Evolutionary conservation across 805 yeast genomes (phyloP), one percentile per base, ranked within the genome.

Genomic region (Starmera quercuum): DNA sequence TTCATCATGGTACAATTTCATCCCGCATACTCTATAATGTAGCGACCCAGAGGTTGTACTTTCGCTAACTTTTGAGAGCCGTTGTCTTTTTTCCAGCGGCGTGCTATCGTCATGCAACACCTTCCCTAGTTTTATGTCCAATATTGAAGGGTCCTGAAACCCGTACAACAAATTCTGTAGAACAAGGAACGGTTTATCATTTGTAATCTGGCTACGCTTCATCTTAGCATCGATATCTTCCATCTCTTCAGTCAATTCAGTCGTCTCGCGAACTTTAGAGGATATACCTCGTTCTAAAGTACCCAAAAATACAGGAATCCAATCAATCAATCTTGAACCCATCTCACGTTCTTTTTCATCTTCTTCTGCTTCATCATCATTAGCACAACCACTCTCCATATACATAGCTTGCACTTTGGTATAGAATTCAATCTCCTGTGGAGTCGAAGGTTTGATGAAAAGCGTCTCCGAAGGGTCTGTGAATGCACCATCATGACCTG

Each of bases 401-500:
- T 29, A 35, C 12, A 33, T 32, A 16, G 36, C 38, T 39, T 57
- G 54, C 7, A 56, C 37, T 16, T 54, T 42, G 16, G 66, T 59
- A 51, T 92, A 90, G 56, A 92, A 92, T n/a, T 72, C 77, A 20
- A 82, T 56, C 56, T 90, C 98, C 43, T 73, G 75, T 18, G 56
- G 56, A 0, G 60, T 52, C 0, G 88, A 65, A 0, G 79, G 78
- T 55, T 92, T 90, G 36, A 84, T 73, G 44, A 88, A 81, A 12
- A 90, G 59, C 7, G 73, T 58, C 0, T 87, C 95, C 26, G 71
- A 73, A 6, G 55, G 68, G 41, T 76, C 76, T 9, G 73, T 71
- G 34, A 85, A 45, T 3, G 82, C 72, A 0, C 95, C 97, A 6
- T 68, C 83, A 49, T 90, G 98, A 6, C 98, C 98, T 0, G 97